A percentile compares a stretch with the other conserved stretches of the same genome.
These are phyloP conservation scores for Tricholoma sp. DNA, from an alignment of 768 basidiomycete genomes.

Conservation along the genomic window DNA sequence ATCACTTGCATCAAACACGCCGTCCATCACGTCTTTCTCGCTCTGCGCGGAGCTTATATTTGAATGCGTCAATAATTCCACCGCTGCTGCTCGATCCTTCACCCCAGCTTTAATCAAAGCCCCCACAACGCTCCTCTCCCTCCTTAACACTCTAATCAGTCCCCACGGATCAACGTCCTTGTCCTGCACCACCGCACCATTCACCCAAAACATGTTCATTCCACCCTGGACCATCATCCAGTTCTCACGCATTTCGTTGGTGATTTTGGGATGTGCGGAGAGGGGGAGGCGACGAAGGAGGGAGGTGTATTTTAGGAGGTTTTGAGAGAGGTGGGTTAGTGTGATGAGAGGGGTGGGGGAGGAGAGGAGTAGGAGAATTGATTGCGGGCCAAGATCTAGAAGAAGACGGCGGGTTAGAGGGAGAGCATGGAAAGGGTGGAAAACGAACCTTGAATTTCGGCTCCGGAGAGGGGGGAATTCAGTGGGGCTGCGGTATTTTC, in stretches of 20 bases:
- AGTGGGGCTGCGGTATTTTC: constrained; percentile 34
- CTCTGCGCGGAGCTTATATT: constrained; percentile 47
- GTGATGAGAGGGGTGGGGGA: constrained; percentile 49
- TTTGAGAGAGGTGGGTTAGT: constrained; percentile 69
- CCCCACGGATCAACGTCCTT: constrained; percentile 69
- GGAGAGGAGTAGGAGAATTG: constrained; percentile 67
- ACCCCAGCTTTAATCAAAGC: constrained; percentile 53
- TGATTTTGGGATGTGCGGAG: constrained; percentile 31
- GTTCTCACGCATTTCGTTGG: constrained; percentile 54
- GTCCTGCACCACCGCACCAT: constrained; percentile 58
- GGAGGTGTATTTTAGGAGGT: constrained; percentile 85
- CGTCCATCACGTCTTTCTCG: constrained; percentile 51
- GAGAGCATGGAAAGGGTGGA: background rate
- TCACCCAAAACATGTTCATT: constrained; percentile 68
- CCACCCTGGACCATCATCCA: constrained; percentile 48
- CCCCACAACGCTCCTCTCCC: constrained; percentile 60
- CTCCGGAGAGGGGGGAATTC: constrained; percentile 39
- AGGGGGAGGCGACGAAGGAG: constrained; percentile 66
- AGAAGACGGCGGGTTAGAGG: background rate
- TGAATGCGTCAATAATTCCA: constrained; percentile 69
- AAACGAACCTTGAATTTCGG: constrained; percentile 51
- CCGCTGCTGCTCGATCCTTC: constrained; percentile 49
- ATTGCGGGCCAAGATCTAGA: constrained; percentile 63
- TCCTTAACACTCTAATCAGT: constrained; percentile 64
- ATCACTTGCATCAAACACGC: constrained; percentile 90